These are phyloP conservation scores for Forsythia viridissima DNA, from an alignment of 257 asterid species.

Conservation along the genomic window DNA sequence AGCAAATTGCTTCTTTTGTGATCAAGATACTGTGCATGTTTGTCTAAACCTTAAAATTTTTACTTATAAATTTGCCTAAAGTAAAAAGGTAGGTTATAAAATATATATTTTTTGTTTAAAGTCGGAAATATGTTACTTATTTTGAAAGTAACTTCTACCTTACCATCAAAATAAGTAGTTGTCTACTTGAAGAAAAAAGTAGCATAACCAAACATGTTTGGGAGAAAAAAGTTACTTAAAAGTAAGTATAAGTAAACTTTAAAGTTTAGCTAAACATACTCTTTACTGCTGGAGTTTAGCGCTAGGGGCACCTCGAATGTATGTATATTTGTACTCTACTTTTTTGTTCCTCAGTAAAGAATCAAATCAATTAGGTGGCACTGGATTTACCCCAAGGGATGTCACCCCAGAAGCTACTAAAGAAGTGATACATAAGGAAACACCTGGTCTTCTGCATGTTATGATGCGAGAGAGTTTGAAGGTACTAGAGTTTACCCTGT, in stretches of 20 bases:
- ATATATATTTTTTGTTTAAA: too few species aligned
- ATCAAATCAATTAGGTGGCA: slow-evolving; percentile 67
- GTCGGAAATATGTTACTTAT: neutral
- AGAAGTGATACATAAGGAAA: slow-evolving; percentile 73
- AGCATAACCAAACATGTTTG: neutral
- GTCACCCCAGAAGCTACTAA: slow-evolving; percentile 99
- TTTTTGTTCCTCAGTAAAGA: slow-evolving; percentile 9
- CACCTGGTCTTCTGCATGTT: slow-evolving; percentile 88
- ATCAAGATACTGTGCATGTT: neutral
- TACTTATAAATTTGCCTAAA: neutral
- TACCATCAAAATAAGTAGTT: too few species aligned
- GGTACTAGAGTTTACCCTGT: slow-evolving; percentile 40
- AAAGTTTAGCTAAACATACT: neutral
- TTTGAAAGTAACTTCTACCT: too few species aligned
- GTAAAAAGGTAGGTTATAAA: neutral
- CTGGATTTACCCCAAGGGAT: slow-evolving; percentile 94
- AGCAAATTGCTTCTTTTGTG: neutral
- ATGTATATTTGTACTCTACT: slow-evolving; percentile 7
- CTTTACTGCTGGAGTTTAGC: neutral
- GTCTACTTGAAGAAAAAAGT: neutral
- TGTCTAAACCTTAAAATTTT: neutral
- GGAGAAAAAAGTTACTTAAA: neutral
- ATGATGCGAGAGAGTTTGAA: slow-evolving; percentile 97
- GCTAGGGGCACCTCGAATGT: neutral
- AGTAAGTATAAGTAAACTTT: neutral